Conservation (phyloP, 225 moss, liverwort and hornwort genomes). For the Marchantia polymorpha region DNA sequence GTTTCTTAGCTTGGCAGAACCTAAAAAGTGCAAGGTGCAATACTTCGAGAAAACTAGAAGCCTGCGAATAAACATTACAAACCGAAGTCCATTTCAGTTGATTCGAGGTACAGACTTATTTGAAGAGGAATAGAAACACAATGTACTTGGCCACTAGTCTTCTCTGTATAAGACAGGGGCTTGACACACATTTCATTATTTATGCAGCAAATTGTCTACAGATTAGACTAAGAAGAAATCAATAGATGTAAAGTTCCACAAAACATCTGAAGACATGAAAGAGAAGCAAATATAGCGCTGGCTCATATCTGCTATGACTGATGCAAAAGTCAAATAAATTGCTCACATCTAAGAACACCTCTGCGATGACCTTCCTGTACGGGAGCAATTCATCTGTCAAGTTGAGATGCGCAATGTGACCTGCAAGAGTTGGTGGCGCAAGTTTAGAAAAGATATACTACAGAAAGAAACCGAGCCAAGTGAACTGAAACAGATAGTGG, state of each 20-base stretch:
- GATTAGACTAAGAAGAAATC: too few relatives aligned
- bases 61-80: not conserved
- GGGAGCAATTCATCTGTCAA: slow-evolving; percentile 79
- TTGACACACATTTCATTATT: too few relatives aligned
- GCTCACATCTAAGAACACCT: slow-evolving; percentile 96
- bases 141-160: too few relatives aligned
- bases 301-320: not conserved
- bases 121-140: too few relatives aligned
- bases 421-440: slow-evolving; percentile 34
- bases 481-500: not conserved
- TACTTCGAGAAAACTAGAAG: not conserved
- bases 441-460: not conserved
- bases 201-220: too few relatives aligned
- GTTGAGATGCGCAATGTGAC: slow-evolving; percentile 97
- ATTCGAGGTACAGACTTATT: too few relatives aligned
- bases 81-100: too few relatives aligned
- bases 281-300: too few relatives aligned
- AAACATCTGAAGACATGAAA: too few relatives aligned
- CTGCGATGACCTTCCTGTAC: slow-evolving; percentile 75
- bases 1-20: not conserved
- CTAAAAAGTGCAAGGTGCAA: not conserved
- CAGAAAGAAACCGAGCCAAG: not conserved
- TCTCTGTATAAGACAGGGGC: too few relatives aligned
- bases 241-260: too few relatives aligned
- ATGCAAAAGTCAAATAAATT: not conserved